phyloP scores from a whole-genome alignment of 1,284 basidiomycete species.

The Porogramme epimiltina region DNA sequence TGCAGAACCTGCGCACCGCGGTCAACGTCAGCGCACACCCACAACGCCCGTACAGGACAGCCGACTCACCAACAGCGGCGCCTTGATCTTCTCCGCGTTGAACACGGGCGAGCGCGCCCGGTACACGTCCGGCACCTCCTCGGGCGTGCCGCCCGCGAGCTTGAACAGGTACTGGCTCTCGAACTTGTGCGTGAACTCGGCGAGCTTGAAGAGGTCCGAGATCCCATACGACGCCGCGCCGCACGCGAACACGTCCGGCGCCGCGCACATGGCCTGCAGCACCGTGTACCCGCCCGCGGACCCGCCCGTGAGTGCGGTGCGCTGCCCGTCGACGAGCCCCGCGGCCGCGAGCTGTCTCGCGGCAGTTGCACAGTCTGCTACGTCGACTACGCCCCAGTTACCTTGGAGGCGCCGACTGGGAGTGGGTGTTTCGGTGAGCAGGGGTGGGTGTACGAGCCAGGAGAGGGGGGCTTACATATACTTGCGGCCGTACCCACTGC shows the following conservation, averaged over 20 bases:
- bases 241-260: slow-evolving; percentile 38
- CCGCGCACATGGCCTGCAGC: slow-evolving; percentile 39
- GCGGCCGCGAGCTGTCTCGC: slow-evolving; percentile 45
- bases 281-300: slow-evolving; percentile 56
- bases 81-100: slow-evolving; percentile 46
- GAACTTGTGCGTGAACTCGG: slow-evolving; percentile 55
- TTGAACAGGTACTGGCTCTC: slow-evolving; percentile 45
- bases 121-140: slow-evolving; percentile 47
- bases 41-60: not conserved
- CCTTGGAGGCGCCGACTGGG: slow-evolving; percentile 54
- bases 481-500: slow-evolving; percentile 62
- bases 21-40: not conserved
- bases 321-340: slow-evolving; percentile 53
- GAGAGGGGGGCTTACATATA: slow-evolving; percentile 42
- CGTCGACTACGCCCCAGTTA: slow-evolving; percentile 72
- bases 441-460: not conserved
- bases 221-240: slow-evolving; percentile 49
- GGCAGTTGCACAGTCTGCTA: slow-evolving; percentile 59
- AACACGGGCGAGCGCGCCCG: slow-evolving; percentile 46
- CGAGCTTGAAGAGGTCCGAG: slow-evolving; percentile 44
- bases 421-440: not conserved
- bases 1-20: slow-evolving; percentile 45
- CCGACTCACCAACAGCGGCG: slow-evolving; percentile 47
- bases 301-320: slow-evolving; percentile 56
- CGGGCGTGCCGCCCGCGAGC: slow-evolving; percentile 49